Evolutionary conservation across 345 rosid genomes (phyloP), one percentile per base, ranked within the genome.

Genomic region (Brassica cretica): DNA sequence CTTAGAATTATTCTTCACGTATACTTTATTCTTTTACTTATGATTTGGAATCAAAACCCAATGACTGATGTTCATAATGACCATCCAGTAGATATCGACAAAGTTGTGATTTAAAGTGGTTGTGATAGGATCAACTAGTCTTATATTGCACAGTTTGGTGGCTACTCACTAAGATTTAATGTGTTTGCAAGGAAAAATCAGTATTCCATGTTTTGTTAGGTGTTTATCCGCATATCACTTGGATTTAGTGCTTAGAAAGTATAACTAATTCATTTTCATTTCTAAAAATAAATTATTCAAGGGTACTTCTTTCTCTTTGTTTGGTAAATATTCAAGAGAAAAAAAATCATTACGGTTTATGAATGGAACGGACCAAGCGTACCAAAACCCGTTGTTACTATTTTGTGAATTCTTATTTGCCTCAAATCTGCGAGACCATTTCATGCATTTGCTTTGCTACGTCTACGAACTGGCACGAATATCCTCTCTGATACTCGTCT

Each of bases 1-100:
- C 83, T 80, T 71, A 80, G 68, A 80, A 75, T 75, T 75, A 65
- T 80, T 75, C 83, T 80, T 75, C 76, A 80, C 80, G 83, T 80
- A 65, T 74, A 79, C 82, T 74, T 79, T 79, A 62, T 68, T 79
- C 74, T 73, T 74, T 74, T 74, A 68, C 75, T 79, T 79, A 74
- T 74, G 58, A 79, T 37, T 5, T 68, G 44, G 60, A 25, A 79
- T 60, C 55, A 78, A 60, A 78, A 35, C 51, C 35, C 62, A 35
- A 68, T 67, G 68, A 78, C 73, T 32, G 27, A 68, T 35, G 78
- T 68, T 68, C 71, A 49, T 78, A 24, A 67, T 78, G 73, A 78
- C 77, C 68, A 78, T 16, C 25, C 64, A 78, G 19, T 61, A 15
- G 64, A 72, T 66, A 66, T 78, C 81, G 59, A 32, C 72, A 72